Conservation (phyloP, 306 rosid species). For the Psophocarpus tetragonolobus region DNA sequence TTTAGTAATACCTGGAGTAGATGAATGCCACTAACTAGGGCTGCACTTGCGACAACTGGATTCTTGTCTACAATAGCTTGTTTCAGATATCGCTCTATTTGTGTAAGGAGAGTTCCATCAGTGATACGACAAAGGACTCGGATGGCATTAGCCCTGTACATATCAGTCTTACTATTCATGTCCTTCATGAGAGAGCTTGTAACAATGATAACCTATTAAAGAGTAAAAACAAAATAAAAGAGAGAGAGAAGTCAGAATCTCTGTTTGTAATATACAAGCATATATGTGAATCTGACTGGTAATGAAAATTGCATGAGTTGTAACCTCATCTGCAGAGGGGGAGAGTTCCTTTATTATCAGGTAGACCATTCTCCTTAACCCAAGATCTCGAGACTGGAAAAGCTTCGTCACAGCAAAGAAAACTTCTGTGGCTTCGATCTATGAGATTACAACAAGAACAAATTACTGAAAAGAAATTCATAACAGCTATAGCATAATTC, state of each 20-base stretch:
- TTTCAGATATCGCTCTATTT: slow-evolving; percentile 93
- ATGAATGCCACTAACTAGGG: slow-evolving; percentile 97
- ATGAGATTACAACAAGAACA: slow-evolving; percentile 32
- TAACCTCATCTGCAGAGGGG: slow-evolving; percentile 96
- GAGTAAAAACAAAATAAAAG: background rate
- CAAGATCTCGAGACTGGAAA: slow-evolving; percentile 93
- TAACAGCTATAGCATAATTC: slow-evolving; percentile 13
- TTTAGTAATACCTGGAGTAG: slow-evolving; percentile 75
- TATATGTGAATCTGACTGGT: slow-evolving; percentile 15
- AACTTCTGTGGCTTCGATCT: slow-evolving; percentile 98
- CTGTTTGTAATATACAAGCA: slow-evolving; percentile 21
- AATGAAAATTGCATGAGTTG: slow-evolving; percentile 5
- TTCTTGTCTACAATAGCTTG: slow-evolving; percentile 98
- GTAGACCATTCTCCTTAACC: slow-evolving; percentile 99
- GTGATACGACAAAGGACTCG: slow-evolving; percentile 98
- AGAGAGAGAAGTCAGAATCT: slow-evolving; percentile 40
- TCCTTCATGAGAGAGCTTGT: slow-evolving; percentile 99
- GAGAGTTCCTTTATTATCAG: slow-evolving; percentile 92
- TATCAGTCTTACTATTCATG: slow-evolving; percentile 97
- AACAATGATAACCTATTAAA: slow-evolving; percentile 80
- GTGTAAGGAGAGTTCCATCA: slow-evolving; percentile 96
- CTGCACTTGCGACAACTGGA: slow-evolving; percentile 99
- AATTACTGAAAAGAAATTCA: slow-evolving; percentile 10
- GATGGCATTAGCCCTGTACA: slow-evolving; percentile 98
- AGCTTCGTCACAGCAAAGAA: slow-evolving; percentile 97